Evolutionary conservation across 192 early-diverging fungal species (phyloP).

Genomic region (Allomyces arbusculus): DNA sequence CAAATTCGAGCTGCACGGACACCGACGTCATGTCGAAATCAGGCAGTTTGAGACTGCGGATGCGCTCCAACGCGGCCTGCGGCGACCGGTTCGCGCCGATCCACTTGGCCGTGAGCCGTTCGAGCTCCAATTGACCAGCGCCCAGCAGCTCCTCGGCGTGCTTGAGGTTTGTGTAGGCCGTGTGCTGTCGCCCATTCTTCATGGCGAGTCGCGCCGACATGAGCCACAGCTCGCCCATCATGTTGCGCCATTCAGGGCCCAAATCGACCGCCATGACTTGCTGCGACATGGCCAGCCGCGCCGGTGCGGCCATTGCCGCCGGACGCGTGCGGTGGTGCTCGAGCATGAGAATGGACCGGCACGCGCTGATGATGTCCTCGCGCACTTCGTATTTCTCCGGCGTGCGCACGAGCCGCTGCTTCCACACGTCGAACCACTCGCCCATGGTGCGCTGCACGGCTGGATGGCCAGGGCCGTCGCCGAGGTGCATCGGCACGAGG

Average conservation of each 20-base stretch:
- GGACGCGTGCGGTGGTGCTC: constrained; percentile 1
- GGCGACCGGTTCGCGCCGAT: not conserved
- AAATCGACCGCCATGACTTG: not conserved
- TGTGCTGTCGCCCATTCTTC: constrained; percentile 30
- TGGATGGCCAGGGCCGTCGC: too few species aligned
- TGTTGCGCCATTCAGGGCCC: constrained; percentile 2
- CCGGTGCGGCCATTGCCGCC: not conserved
- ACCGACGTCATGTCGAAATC: constrained; percentile 1
- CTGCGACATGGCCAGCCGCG: not conserved
- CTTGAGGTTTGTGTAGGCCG: constrained; percentile 36
- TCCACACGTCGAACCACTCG: constrained; percentile 14
- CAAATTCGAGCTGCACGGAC: constrained; percentile 1
- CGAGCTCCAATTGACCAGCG: constrained; percentile 12
- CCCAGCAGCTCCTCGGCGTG: constrained; percentile 22
- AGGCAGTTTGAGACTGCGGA: not conserved
- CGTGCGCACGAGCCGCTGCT: constrained; percentile 24
- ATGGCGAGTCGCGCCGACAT: constrained; percentile 33
- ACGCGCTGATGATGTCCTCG: constrained; percentile 37
- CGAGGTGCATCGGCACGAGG: too few species aligned
- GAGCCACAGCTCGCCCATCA: constrained; percentile 37
- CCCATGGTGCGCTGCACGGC: too few species aligned
- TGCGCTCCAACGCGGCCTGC: not conserved
- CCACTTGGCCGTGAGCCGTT: constrained; percentile 5
- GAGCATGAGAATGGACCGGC: constrained; percentile 24
- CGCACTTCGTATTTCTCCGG: constrained; percentile 29